Percentiles rank a stretch among this genome's conserved stretches.
phyloP scores from a whole-genome alignment of 495 filamentous ascomycete genomes.

The Hyaloscypha bicolor region DNA sequence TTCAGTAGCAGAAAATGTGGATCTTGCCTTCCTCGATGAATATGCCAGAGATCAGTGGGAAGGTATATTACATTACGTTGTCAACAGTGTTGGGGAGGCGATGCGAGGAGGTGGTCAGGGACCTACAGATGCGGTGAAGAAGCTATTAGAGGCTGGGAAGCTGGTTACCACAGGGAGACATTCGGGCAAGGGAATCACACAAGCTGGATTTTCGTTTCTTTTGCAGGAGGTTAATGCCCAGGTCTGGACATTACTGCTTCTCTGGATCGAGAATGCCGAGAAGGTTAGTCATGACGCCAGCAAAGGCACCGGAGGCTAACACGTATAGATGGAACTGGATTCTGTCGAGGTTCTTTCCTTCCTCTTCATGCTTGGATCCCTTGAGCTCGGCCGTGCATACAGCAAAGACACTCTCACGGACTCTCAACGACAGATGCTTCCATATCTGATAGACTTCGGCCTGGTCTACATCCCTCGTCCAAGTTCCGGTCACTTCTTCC shows the following conservation, averaged over 20 bases:
- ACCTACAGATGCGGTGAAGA: conserved; percentile 79
- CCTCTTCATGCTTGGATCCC: conserved; percentile 90
- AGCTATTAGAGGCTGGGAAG: conserved; percentile 75
- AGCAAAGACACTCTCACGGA: conserved; percentile 75
- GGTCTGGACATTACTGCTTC: conserved; percentile 91
- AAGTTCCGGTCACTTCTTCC: conserved; percentile 74
- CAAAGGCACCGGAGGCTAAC: conserved; percentile 30
- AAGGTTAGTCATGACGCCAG: conserved; percentile 35
- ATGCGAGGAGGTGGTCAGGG: conserved; percentile 38
- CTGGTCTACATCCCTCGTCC: conserved; percentile 69
- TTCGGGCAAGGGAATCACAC: conserved; percentile 71
- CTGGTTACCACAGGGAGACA: conserved; percentile 68
- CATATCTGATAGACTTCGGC: conserved; percentile 85
- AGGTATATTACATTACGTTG: conserved; percentile 92
- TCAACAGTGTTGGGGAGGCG: conserved; percentile 55
- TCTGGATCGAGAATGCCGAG: conserved; percentile 88
- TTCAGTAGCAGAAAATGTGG: conserved; percentile 58
- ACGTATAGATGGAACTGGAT: conserved; percentile 67
- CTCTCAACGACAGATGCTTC: conserved; percentile 82
- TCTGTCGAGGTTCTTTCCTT: conserved; percentile 93
- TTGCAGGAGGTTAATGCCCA: conserved; percentile 94
- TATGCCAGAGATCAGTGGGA: conserved; percentile 93
- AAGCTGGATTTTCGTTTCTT: conserved; percentile 90
- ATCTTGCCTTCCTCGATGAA: conserved; percentile 73
- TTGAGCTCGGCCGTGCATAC: conserved; percentile 90